A percentile compares a stretch with the other conserved stretches of the same genome.
phyloP scores from a whole-genome alignment of 1,284 basidiomycete species.

The Apiotrichum gamsii region DNA sequence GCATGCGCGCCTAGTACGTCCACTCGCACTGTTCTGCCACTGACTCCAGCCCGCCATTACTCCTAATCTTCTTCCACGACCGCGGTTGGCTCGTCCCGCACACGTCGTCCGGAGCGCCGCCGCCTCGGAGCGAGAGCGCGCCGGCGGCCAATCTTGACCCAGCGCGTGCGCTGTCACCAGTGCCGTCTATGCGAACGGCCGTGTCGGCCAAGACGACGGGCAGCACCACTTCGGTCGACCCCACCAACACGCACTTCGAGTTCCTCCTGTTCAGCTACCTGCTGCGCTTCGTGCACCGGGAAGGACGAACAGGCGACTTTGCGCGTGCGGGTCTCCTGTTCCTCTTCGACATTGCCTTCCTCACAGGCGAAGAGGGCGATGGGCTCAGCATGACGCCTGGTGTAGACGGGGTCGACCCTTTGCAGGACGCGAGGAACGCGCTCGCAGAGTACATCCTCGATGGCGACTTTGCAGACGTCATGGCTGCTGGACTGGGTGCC shows the following conservation, averaged over 20 bases:
- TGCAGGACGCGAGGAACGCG: slow-evolving; percentile 74
- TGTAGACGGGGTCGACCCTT: slow-evolving; percentile 54
- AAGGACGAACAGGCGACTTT: slow-evolving; percentile 88
- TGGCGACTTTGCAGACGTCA: slow-evolving; percentile 92
- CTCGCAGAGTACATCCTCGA: slow-evolving; percentile 88
- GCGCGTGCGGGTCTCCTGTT: slow-evolving; percentile 86
- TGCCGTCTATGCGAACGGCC: slow-evolving; percentile 3
- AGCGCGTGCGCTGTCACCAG: slow-evolving; percentile 8
- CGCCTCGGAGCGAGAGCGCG: slow-evolving; percentile 22
- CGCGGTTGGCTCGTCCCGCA: slow-evolving; percentile 50
- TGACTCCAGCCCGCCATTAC: slow-evolving; percentile 59
- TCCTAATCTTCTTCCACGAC: slow-evolving; percentile 94
- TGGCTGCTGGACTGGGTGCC: slow-evolving; percentile 87
- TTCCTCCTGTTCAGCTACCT: slow-evolving; percentile 93
- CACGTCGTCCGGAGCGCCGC: slow-evolving; percentile 33
- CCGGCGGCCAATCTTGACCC: slow-evolving; percentile 22
- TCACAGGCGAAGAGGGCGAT: slow-evolving; percentile 43
- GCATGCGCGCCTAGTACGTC: slow-evolving; percentile 67
- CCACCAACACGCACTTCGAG: slow-evolving; percentile 59
- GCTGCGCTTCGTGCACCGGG: slow-evolving; percentile 88
- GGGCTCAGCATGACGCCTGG: slow-evolving; percentile 23
- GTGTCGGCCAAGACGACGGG: background rate
- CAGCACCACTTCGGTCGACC: background rate
- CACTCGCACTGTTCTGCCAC: background rate
- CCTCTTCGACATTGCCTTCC: slow-evolving; percentile 87